These are phyloP conservation scores for Dactylorhiza incarnata DNA, from an alignment of 106 monocot genomes.

Conservation along the genomic window DNA sequence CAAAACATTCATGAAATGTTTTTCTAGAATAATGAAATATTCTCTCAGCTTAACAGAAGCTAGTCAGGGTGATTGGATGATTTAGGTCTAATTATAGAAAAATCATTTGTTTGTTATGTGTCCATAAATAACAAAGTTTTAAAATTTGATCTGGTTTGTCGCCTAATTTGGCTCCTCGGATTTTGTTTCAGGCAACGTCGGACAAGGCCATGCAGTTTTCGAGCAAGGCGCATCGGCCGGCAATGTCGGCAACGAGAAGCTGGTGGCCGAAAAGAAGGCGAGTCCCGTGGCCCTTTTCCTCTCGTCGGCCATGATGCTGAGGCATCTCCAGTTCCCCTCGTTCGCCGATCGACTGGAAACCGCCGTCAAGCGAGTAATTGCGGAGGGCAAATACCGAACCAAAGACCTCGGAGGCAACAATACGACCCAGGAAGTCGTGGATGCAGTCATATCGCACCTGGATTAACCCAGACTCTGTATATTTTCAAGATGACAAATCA, in stretches of 20 bases:
- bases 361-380: slow-evolving; percentile 11
- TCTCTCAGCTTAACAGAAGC: too few species aligned
- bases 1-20: too few species aligned
- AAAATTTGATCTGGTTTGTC: too few species aligned
- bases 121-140: too few species aligned
- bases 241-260: slow-evolving; percentile 31
- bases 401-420: slow-evolving; percentile 14
- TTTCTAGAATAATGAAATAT: too few species aligned
- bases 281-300: slow-evolving; percentile 41
- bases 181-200: slow-evolving; percentile 32
- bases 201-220: slow-evolving; percentile 38
- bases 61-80: too few species aligned
- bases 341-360: slow-evolving; percentile 34
- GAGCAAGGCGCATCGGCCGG: slow-evolving; percentile 52
- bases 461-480: neutral
- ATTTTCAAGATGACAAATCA: neutral
- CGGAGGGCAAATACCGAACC: slow-evolving; percentile 14
- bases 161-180: too few species aligned
- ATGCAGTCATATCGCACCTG: slow-evolving; percentile 8
- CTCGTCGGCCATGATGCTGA: slow-evolving; percentile 47
- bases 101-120: too few species aligned
- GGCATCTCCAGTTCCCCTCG: slow-evolving; percentile 43
- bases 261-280: slow-evolving; percentile 33
- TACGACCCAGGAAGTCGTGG: slow-evolving; percentile 16
- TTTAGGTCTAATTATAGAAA: too few species aligned